phyloP scores from a whole-genome alignment of 192 early-diverging fungal species.

The Dispira parvispora region DNA sequence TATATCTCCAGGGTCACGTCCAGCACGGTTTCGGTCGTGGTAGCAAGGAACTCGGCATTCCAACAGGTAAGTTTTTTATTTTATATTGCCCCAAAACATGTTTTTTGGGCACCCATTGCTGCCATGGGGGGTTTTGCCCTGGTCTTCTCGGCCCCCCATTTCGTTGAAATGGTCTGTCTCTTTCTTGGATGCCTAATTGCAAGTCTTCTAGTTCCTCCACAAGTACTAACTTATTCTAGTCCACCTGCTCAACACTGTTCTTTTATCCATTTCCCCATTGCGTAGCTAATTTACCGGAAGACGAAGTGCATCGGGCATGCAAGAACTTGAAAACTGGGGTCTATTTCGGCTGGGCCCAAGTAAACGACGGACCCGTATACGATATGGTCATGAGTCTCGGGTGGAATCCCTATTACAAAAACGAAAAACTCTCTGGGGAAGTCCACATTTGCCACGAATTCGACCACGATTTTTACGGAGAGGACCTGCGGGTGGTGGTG shows the following conservation, averaged over 20 bases:
- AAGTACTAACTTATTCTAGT: too few species aligned
- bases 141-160: too few species aligned
- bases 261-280: too few species aligned
- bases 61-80: slow-evolving; percentile 53
- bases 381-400: slow-evolving; percentile 99
- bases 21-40: slow-evolving; percentile 88
- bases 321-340: slow-evolving; percentile 65
- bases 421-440: slow-evolving; percentile 90
- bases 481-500: slow-evolving; percentile 65
- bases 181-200: too few species aligned
- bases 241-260: too few species aligned
- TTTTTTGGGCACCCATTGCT: too few species aligned
- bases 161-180: too few species aligned
- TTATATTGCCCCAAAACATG: too few species aligned
- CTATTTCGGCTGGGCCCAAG: slow-evolving; percentile 87
- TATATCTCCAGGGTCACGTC: slow-evolving; percentile 61
- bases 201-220: too few species aligned
- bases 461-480: slow-evolving; percentile 79
- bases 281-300: slow-evolving; percentile 78
- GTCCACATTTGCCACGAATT: slow-evolving; percentile 91
- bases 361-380: slow-evolving; percentile 41
- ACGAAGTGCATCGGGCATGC: slow-evolving; percentile 45
- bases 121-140: too few species aligned
- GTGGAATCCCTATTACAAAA: slow-evolving; percentile 98
- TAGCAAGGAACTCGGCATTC: slow-evolving; percentile 91